A percentile compares a stretch with the other conserved stretches of the same genome.
These are phyloP conservation scores for Medicago truncatula DNA, from an alignment of 306 rosid species.

Conservation along the genomic window DNA sequence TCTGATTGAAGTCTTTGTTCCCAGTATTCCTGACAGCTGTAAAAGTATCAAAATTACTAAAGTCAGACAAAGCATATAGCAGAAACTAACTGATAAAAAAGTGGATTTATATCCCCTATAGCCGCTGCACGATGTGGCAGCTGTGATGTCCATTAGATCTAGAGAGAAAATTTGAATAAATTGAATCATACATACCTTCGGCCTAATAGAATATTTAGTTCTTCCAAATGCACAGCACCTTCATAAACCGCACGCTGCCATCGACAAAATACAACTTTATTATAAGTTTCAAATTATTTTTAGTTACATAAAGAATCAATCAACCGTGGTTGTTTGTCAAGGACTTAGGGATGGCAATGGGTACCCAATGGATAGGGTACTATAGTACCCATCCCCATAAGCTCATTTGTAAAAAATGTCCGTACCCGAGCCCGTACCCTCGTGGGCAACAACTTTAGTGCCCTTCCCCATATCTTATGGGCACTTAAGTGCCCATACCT, in stretches of 20 bases:
- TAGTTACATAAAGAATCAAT: neutral
- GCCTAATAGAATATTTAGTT: slow-evolving; percentile 68
- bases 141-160: too few species aligned
- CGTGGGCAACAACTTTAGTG: too few species aligned
- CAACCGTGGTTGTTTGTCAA: neutral
- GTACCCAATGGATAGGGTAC: too few species aligned
- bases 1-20: slow-evolving; percentile 70
- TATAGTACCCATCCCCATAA: too few species aligned
- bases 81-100: neutral
- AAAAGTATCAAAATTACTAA: neutral
- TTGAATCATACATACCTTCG: slow-evolving; percentile 52
- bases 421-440: too few species aligned
- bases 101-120: neutral
- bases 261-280: slow-evolving; percentile 24
- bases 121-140: neutral
- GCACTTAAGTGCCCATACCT: too few species aligned
- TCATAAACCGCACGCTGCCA: slow-evolving; percentile 69
- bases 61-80: neutral
- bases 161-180: too few species aligned
- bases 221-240: slow-evolving; percentile 81
- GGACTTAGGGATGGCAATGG: too few species aligned
- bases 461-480: too few species aligned
- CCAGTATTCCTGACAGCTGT: slow-evolving; percentile 87
- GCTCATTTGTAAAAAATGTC: too few species aligned
- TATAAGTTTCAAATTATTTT: slow-evolving; percentile 15